Evolutionary conservation across 768 basidiomycete species (phyloP).

Genomic region (Candolleomyces eurysporus): DNA sequence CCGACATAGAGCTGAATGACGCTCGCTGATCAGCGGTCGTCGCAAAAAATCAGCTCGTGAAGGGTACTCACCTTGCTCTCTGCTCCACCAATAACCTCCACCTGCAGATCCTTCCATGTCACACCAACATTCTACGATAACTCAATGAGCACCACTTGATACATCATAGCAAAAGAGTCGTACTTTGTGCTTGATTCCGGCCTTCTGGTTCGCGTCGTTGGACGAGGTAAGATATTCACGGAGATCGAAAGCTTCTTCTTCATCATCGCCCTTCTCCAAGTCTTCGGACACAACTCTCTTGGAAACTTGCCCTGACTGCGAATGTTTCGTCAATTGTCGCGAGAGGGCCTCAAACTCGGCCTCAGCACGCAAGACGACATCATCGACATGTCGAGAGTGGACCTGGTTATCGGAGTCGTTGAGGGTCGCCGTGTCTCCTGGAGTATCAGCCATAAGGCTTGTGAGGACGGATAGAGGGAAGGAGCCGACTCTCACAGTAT

Average conservation of each 20-base stretch:
- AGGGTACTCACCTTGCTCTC: conserved; percentile 47
- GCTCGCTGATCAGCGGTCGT: not conserved
- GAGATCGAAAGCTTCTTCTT: conserved; percentile 52
- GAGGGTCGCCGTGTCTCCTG: conserved; percentile 28
- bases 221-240: conserved; percentile 65
- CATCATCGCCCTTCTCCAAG: conserved; percentile 35
- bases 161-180: conserved; percentile 5
- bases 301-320: not conserved
- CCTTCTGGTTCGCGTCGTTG: conserved; percentile 61
- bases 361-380: conserved; percentile 13
- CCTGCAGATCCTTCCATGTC: conserved; percentile 68
- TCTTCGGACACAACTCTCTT: conserved; percentile 11
- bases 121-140: conserved; percentile 61
- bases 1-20: conserved; percentile 47
- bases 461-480: not conserved
- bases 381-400: conserved; percentile 3
- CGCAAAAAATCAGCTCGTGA: not conserved
- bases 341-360: conserved; percentile 24
- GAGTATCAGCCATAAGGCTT: conserved; percentile 25
- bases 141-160: not conserved
- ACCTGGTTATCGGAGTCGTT: conserved; percentile 18
- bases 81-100: conserved; percentile 54
- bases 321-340: conserved; percentile 5
- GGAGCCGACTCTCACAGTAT: not conserved
- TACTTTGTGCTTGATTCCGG: conserved; percentile 68